Conservation (phyloP, 1,284 basidiomycete genomes). For the Cryptococcus sp. region DNA sequence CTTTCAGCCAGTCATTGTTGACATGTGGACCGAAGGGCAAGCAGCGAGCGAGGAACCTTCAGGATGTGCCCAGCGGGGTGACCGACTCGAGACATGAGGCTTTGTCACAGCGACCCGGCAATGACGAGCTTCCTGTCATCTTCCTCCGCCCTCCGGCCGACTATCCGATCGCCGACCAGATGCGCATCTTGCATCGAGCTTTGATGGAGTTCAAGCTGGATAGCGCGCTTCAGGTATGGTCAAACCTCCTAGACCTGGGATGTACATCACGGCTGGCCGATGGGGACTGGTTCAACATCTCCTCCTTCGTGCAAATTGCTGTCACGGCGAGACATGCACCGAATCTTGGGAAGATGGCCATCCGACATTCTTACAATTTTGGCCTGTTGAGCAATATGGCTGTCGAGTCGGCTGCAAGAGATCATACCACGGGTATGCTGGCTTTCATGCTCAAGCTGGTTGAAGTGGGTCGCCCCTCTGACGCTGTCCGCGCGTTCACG, state of each 20-base stretch:
- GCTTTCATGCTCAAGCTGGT: slow-evolving; percentile 26
- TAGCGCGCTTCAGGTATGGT: slow-evolving; percentile 14
- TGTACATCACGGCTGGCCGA: slow-evolving; percentile 1
- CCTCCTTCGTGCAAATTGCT: slow-evolving; percentile 9
- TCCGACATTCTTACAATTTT: slow-evolving; percentile 12
- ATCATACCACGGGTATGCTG: slow-evolving; percentile 23
- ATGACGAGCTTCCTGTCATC: slow-evolving; percentile 9
- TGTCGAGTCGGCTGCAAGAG: slow-evolving; percentile 29
- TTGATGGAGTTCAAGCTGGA: slow-evolving; percentile 1
- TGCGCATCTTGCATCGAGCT: neutral
- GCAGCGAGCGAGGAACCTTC: too few species aligned
- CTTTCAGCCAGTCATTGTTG: too few species aligned
- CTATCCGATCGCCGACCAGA: slow-evolving; percentile 10
- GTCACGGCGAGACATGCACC: slow-evolving; percentile 1
- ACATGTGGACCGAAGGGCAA: too few species aligned
- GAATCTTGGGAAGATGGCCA: slow-evolving; percentile 8
- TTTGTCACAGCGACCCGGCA: neutral
- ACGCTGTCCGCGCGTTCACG: slow-evolving; percentile 12
- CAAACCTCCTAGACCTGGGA: slow-evolving; percentile 9
- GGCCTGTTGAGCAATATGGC: slow-evolving; percentile 24
- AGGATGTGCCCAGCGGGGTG: too few species aligned
- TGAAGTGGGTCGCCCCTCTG: slow-evolving; percentile 17
- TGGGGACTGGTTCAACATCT: slow-evolving; percentile 14
- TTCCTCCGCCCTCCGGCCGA: slow-evolving; percentile 17
- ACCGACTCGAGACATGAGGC: too few species aligned